Evolutionary conservation across 148 eudicot genomes (phyloP).

Genomic region (Rhododendron simsii): DNA sequence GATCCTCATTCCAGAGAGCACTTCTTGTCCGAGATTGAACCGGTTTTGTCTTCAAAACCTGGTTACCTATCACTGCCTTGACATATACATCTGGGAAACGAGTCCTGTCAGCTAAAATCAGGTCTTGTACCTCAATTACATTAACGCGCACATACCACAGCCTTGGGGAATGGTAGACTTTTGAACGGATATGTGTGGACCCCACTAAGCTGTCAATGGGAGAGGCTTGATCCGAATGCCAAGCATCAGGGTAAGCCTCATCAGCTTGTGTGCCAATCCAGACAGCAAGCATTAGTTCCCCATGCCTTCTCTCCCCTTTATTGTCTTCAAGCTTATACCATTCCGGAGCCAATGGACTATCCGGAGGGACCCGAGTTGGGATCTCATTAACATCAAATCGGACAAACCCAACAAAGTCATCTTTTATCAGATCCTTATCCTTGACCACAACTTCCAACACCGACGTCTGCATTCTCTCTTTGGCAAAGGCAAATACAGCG

Average conservation of each 20-base stretch:
- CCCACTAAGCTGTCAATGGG: slow-evolving; percentile 33
- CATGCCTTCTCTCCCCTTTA: slow-evolving; percentile 48
- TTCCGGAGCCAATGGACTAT: slow-evolving; percentile 84
- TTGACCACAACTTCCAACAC: slow-evolving; percentile 54
- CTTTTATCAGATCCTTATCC: slow-evolving; percentile 78
- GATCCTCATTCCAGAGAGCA: slow-evolving; percentile 79
- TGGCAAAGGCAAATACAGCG: slow-evolving; percentile 72
- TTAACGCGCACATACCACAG: slow-evolving; percentile 76
- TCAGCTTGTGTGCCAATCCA: slow-evolving; percentile 96
- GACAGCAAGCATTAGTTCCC: slow-evolving; percentile 81
- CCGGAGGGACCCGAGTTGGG: slow-evolving; percentile 77
- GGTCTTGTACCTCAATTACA: slow-evolving; percentile 68
- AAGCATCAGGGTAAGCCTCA: slow-evolving; percentile 87
- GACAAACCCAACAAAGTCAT: slow-evolving; percentile 66
- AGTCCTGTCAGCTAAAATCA: slow-evolving; percentile 41
- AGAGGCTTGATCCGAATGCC: slow-evolving; percentile 58
- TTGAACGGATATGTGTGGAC: slow-evolving; percentile 40
- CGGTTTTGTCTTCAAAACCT: slow-evolving; percentile 45
- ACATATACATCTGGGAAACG: slow-evolving; percentile 66
- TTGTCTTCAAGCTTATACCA: slow-evolving; percentile 75
- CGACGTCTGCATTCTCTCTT: slow-evolving; percentile 64
- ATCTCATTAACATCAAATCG: slow-evolving; percentile 61
- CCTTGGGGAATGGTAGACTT: slow-evolving; percentile 71
- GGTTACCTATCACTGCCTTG: slow-evolving; percentile 56
- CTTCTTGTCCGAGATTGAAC: slow-evolving; percentile 49